Conservation (phyloP, 2,329 filamentous ascomycete genomes). For the Epicoccum nigrum region DNA sequence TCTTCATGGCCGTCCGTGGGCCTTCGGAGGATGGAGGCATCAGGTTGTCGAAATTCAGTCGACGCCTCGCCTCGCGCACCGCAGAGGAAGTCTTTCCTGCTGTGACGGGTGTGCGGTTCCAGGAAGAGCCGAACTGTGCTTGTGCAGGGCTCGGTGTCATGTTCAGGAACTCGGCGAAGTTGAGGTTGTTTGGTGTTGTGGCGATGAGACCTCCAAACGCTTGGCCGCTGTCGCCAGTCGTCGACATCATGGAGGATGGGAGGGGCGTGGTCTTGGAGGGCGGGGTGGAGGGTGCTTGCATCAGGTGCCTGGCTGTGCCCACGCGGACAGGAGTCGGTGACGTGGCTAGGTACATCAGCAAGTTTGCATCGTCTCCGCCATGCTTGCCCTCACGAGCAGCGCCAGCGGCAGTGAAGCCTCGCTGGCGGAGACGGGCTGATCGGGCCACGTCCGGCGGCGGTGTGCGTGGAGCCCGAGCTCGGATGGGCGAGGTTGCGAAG, state of each 20-base stretch:
- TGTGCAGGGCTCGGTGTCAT: conserved; percentile 96
- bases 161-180: conserved; percentile 97
- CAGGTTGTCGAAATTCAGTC: conserved; percentile 83
- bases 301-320: conserved; percentile 52
- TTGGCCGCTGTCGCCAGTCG: conserved; percentile 68
- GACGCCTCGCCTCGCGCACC: conserved; percentile 71
- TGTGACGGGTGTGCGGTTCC: conserved; percentile 66
- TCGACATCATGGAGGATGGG: conserved; percentile 89
- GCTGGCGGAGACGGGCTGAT: conserved; percentile 49
- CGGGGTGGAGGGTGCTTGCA: conserved; percentile 62
- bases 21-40: conserved; percentile 60
- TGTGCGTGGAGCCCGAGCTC: conserved; percentile 59
- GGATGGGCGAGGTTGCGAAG: conserved; percentile 78
- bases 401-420: conserved; percentile 47
- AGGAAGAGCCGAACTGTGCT: conserved; percentile 61
- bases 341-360: conserved; percentile 86
- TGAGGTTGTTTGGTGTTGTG: conserved; percentile 85
- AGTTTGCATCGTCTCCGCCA: conserved; percentile 81
- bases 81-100: conserved; percentile 71
- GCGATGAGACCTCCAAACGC: conserved; percentile 68
- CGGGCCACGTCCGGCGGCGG: conserved; percentile 49
- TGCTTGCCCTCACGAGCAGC: conserved; percentile 59
- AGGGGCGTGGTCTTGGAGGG: conserved; percentile 62
- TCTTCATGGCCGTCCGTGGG: conserved; percentile 52
- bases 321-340: conserved; percentile 83